Percentiles rank a stretch among this genome's conserved stretches.
Evolutionary conservation across 192 early-diverging fungal genomes (phyloP).

Genomic region (Umbelopsis ramanniana): DNA sequence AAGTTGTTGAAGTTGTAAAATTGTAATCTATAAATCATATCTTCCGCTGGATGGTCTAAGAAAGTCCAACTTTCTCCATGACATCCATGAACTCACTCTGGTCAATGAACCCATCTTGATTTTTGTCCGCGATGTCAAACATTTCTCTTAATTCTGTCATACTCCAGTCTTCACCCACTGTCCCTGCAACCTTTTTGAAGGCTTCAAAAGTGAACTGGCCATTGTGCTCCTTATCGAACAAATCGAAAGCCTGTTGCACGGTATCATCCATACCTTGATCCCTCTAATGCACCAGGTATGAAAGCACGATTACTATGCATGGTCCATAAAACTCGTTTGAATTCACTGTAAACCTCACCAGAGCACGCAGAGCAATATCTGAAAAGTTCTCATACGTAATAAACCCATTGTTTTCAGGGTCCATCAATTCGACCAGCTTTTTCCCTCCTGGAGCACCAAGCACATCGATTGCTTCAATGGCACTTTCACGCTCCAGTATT

Average conservation of each 20-base stretch:
- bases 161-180: not conserved
- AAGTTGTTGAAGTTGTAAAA: not conserved
- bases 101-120: slow-evolving; percentile 12
- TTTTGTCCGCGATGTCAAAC: slow-evolving; percentile 19
- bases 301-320: not conserved
- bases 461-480: not conserved
- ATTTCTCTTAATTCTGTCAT: not conserved
- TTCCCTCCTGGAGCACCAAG: not conserved
- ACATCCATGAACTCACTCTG: slow-evolving; percentile 8
- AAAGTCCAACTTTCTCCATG: not conserved
- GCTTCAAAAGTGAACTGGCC: slow-evolving; percentile 4
- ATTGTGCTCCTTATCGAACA: not conserved
- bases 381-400: not conserved
- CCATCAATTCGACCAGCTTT: not conserved
- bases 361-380: not conserved
- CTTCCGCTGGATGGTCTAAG: not conserved
- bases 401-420: slow-evolving; percentile 15
- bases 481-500: not conserved
- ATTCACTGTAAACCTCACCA: not conserved
- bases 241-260: not conserved
- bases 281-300: not conserved
- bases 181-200: not conserved
- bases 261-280: slow-evolving; percentile 9
- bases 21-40: not conserved
- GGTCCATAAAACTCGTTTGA: not conserved